phyloP scores from a whole-genome alignment of 2,329 filamentous ascomycete species.

The Xylaria sp. region DNA sequence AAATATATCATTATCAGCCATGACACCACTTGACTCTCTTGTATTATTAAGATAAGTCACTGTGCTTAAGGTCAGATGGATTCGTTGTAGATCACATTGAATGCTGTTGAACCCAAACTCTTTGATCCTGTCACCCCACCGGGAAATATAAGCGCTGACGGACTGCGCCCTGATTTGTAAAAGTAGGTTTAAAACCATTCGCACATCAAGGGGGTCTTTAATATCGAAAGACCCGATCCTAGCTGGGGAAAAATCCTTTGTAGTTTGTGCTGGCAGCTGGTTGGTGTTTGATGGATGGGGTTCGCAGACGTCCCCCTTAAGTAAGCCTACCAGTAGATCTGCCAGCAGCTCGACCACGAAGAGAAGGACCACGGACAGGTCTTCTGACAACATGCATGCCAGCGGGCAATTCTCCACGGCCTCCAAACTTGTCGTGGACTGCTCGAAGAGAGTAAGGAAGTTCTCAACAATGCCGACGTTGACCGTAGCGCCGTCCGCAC shows the following conservation, averaged over 20 bases:
- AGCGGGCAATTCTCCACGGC: neutral
- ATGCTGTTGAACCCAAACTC: neutral
- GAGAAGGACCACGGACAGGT: neutral
- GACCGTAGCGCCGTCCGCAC: neutral
- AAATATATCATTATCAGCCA: too few species aligned
- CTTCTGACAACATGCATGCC: constrained; percentile 1
- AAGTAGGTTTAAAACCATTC: constrained; percentile 9
- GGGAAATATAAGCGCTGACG: neutral
- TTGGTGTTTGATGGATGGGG: neutral
- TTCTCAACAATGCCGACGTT: neutral
- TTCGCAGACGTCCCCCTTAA: neutral
- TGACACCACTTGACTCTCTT: too few species aligned
- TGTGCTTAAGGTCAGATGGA: too few species aligned
- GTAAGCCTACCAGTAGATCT: neutral
- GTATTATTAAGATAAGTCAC: too few species aligned
- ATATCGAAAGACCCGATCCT: constrained; percentile 10
- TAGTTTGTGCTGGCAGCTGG: neutral
- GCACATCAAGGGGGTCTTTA: constrained; percentile 7
- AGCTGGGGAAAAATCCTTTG: neutral
- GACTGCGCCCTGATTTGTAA: constrained; percentile 5
- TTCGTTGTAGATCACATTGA: too few species aligned
- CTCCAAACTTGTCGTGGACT: neutral
- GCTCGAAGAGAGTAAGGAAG: neutral
- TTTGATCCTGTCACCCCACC: constrained; percentile 1
- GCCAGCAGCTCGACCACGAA: constrained; percentile 2